phyloP scores from a whole-genome alignment of 2,329 filamentous ascomycete genomes.

The Calonectria fujianensis region DNA sequence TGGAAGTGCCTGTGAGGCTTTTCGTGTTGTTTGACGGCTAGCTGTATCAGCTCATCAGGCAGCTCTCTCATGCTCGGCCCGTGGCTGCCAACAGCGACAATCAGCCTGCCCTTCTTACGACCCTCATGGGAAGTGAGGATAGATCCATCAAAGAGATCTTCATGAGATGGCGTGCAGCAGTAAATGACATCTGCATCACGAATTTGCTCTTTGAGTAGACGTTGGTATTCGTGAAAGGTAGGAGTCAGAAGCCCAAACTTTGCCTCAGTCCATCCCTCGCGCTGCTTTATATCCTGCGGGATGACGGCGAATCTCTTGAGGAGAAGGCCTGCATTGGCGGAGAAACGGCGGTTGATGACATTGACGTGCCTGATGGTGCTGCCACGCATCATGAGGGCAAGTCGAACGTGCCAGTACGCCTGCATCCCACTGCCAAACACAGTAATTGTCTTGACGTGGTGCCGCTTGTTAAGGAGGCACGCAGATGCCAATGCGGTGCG shows the following conservation, averaged over 20 bases:
- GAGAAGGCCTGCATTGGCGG: conserved; percentile 71
- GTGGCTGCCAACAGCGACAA: conserved; percentile 83
- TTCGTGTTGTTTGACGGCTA: conserved; percentile 72
- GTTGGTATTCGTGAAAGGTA: conserved; percentile 79
- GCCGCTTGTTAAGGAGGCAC: conserved; percentile 78
- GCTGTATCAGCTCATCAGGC: conserved; percentile 83
- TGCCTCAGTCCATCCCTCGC: conserved; percentile 78
- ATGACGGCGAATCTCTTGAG: conserved; percentile 69
- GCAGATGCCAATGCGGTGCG: conserved; percentile 84
- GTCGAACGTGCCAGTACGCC: conserved; percentile 94
- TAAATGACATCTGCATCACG: conserved; percentile 87
- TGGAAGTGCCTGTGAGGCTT: conserved; percentile 76
- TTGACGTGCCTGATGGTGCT: conserved; percentile 85
- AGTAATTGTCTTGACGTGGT: conserved; percentile 82
- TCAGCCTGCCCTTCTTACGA: conserved; percentile 80
- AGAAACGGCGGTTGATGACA: conserved; percentile 86
- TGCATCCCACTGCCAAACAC: conserved; percentile 93
- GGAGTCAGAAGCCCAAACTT: conserved; percentile 83
- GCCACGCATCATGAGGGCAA: conserved; percentile 84
- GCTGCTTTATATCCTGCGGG: conserved; percentile 65
- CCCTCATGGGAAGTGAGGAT: conserved; percentile 84
- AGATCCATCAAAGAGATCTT: conserved; percentile 83
- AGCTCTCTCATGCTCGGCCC: conserved; percentile 87
- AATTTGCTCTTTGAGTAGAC: conserved; percentile 83
- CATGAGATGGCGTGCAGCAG: conserved; percentile 87